A percentile compares a stretch with the other conserved stretches of the same genome.
Conservation (phyloP, 2,329 filamentous ascomycete genomes). For the Bipolaris bicolor region DNA sequence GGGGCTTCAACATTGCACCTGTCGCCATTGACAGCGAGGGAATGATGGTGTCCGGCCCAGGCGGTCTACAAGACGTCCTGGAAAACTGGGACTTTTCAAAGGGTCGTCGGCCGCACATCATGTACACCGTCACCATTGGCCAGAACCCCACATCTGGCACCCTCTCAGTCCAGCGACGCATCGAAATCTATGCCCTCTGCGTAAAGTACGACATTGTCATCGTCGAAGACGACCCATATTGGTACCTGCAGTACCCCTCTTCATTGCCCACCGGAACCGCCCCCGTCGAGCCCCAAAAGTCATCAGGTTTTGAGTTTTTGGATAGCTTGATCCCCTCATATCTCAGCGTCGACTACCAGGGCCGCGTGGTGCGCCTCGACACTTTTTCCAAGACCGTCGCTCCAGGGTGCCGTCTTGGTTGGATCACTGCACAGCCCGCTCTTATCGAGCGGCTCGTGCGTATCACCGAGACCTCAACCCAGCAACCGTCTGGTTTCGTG, state of each 20-base stretch:
- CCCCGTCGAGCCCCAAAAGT: conserved; percentile 54
- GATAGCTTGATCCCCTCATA: conserved; percentile 85
- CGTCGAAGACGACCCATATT: conserved; percentile 93
- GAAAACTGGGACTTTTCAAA: conserved; percentile 78
- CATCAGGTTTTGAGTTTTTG: conserved; percentile 74
- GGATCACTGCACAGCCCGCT: conserved; percentile 83
- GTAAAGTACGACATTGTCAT: conserved; percentile 88
- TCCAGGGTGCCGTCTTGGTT: conserved; percentile 86
- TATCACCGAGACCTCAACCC: conserved; percentile 78
- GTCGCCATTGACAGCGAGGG: conserved; percentile 80
- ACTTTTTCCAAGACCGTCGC: conserved; percentile 94
- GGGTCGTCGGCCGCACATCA: conserved; percentile 78
- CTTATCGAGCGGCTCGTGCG: conserved; percentile 75
- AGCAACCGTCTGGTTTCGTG: conserved; percentile 88
- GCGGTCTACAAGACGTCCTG: conserved; percentile 77
- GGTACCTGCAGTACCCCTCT: conserved; percentile 88
- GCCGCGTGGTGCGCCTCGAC: conserved; percentile 86
- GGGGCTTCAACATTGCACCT: conserved; percentile 74
- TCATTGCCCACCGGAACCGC: conserved; percentile 54
- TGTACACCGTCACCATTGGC: conserved; percentile 92
- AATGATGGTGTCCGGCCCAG: conserved; percentile 75
- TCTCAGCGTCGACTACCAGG: conserved; percentile 79
- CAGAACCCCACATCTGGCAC: conserved; percentile 87
- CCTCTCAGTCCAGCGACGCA: conserved; percentile 73
- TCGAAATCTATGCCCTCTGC: conserved; percentile 80